A percentile compares a stretch with the other conserved stretches of the same genome.
phyloP scores from a whole-genome alignment of 805 yeast species.

The Saccharomycopsis malanga region DNA sequence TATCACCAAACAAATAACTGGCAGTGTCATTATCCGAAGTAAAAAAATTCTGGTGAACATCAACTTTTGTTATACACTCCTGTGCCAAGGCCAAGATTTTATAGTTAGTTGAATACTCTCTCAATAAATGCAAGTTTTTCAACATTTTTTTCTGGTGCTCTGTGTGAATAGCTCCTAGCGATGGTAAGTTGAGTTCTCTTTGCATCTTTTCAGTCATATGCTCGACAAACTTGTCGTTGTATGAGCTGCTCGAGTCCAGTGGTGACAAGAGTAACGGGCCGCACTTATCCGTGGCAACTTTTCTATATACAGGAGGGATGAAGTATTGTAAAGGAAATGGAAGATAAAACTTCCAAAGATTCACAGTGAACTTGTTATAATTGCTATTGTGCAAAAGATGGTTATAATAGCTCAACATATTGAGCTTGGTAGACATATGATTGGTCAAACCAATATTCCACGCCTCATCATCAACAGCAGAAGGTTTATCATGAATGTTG shows the following conservation, averaged over 20 bases:
- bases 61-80: slow-evolving; percentile 9
- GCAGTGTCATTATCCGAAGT: neutral
- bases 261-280: neutral
- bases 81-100: slow-evolving; percentile 6
- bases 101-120: slow-evolving; percentile 13
- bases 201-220: slow-evolving; percentile 11
- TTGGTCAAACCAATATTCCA: slow-evolving; percentile 6
- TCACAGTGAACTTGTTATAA: slow-evolving; percentile 54
- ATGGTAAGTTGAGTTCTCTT: slow-evolving; percentile 15
- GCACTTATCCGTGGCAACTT: slow-evolving; percentile 1
- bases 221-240: slow-evolving; percentile 3
- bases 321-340: slow-evolving; percentile 74
- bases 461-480: slow-evolving; percentile 2
- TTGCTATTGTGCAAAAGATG: slow-evolving; percentile 46
- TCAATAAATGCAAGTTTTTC: slow-evolving; percentile 9
- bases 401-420: slow-evolving; percentile 10
- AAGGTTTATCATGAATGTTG: neutral
- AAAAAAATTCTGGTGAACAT: neutral
- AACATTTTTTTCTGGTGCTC: slow-evolving; percentile 3
- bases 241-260: neutral
- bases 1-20: slow-evolving; percentile 22
- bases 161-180: slow-evolving; percentile 4
- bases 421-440: slow-evolving; percentile 11
- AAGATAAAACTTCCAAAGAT: slow-evolving; percentile 42
- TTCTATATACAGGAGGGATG: slow-evolving; percentile 39